phyloP scores from a whole-genome alignment of 2,329 filamentous ascomycete species.

The Fusarium buxicola region DNA sequence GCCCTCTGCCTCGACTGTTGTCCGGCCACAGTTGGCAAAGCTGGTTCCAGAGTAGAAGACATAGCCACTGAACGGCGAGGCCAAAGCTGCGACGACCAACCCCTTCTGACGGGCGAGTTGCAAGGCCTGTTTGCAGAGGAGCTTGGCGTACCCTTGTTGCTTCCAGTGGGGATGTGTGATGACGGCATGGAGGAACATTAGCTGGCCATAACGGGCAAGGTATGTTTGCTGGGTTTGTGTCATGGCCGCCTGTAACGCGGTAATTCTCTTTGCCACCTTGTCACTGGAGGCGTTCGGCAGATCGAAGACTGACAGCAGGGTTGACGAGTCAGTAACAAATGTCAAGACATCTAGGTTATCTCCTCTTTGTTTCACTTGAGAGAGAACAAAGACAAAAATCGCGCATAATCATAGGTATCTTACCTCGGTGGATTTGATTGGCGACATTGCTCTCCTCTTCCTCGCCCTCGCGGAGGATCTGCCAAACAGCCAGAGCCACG shows the following conservation, averaged over 20 bases:
- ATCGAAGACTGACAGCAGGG: slow-evolving; percentile 11
- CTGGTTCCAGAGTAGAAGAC: slow-evolving; percentile 37
- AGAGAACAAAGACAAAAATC: not conserved
- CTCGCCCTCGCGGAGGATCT: slow-evolving; percentile 24
- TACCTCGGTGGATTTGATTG: slow-evolving; percentile 29
- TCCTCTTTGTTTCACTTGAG: not conserved
- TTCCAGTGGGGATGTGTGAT: slow-evolving; percentile 39
- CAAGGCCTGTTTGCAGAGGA: slow-evolving; percentile 31
- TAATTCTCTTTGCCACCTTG: slow-evolving; percentile 31
- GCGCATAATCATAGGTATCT: not conserved
- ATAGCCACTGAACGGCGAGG: slow-evolving; percentile 37
- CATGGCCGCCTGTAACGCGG: slow-evolving; percentile 31
- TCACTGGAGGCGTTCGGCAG: slow-evolving; percentile 7
- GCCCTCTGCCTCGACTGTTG: slow-evolving; percentile 30
- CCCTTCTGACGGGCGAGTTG: slow-evolving; percentile 33
- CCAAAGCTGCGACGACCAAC: slow-evolving; percentile 22
- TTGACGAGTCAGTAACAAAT: slow-evolving; percentile 1
- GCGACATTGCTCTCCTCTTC: slow-evolving; percentile 23
- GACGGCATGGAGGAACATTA: slow-evolving; percentile 40
- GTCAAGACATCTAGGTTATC: not conserved
- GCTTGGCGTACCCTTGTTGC: slow-evolving; percentile 37
- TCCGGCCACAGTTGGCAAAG: slow-evolving; percentile 38
- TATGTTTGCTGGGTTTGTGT: slow-evolving; percentile 35
- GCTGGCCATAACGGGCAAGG: slow-evolving; percentile 24
- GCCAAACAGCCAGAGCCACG: slow-evolving; percentile 25